phyloP scores from a whole-genome alignment of 495 filamentous ascomycete genomes.

The Lentithecium fluviatile region DNA sequence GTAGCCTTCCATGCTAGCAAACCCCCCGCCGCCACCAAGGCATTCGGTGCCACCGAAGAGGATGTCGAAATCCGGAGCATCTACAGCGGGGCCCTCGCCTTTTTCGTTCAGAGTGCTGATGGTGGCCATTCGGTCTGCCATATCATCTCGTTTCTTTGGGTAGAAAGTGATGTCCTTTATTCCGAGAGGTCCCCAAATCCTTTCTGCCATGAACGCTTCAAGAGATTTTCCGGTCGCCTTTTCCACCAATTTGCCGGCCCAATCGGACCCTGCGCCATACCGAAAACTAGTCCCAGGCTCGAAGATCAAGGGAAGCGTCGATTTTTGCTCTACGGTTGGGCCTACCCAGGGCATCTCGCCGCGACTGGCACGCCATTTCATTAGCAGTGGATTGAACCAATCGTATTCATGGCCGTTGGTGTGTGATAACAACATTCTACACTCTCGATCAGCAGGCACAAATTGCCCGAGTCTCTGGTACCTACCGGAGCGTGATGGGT shows the following conservation, averaged over 20 bases:
- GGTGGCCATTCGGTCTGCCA: constrained; percentile 2
- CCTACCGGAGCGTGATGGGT: constrained; percentile 28
- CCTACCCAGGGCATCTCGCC: constrained; percentile 5
- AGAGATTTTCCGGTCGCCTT: not conserved
- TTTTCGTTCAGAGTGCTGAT: constrained; percentile 3
- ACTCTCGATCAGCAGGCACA: not conserved
- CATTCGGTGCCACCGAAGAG: constrained; percentile 16
- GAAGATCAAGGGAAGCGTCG: constrained; percentile 1
- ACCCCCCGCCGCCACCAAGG: constrained; percentile 19
- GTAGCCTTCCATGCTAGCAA: constrained; percentile 9
- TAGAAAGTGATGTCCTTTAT: constrained; percentile 7
- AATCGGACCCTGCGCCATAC: constrained; percentile 7
- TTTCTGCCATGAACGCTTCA: not conserved
- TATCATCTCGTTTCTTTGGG: not conserved
- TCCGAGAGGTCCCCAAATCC: constrained; percentile 23
- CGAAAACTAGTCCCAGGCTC: constrained; percentile 2
- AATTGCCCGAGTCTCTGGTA: not conserved
- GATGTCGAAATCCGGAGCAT: constrained; percentile 24
- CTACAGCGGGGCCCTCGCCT: not conserved
- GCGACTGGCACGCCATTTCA: constrained; percentile 3
- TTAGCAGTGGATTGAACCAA: constrained; percentile 14
- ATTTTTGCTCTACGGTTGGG: constrained; percentile 10
- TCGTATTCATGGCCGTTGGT: constrained; percentile 19
- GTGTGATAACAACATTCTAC: not conserved
- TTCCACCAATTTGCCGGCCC: constrained; percentile 11